phyloP scores from a whole-genome alignment of 2,329 filamentous ascomycete genomes.

The Beauveria sp. region DNA sequence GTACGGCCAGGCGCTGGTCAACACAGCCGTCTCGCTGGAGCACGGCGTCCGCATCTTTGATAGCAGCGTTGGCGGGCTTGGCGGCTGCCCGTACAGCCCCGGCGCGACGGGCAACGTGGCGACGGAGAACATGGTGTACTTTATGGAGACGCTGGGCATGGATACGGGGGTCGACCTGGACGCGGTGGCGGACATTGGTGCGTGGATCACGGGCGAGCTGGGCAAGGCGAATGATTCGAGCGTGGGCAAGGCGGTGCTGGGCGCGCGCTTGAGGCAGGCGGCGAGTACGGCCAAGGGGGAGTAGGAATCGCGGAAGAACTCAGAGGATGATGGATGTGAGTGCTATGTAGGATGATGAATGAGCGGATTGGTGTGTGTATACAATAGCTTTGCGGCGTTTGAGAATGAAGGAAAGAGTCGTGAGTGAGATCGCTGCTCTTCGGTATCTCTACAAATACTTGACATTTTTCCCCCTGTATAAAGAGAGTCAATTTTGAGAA shows the following conservation, averaged over 20 bases:
- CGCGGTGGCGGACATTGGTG: conserved; percentile 58
- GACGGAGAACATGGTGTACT: conserved; percentile 77
- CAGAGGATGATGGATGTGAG: not conserved
- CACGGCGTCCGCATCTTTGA: conserved; percentile 75
- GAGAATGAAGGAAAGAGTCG: not conserved
- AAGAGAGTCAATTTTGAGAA: no score
- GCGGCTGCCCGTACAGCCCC: conserved; percentile 78
- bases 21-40: conserved; percentile 68
- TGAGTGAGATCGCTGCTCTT: not conserved
- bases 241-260: conserved; percentile 58
- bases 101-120: conserved; percentile 82
- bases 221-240: conserved; percentile 56
- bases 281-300: conserved; percentile 18
- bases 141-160: conserved; percentile 65
- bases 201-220: conserved; percentile 62
- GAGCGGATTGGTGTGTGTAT: not conserved
- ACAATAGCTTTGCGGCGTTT: not conserved
- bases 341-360: not conserved
- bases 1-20: conserved; percentile 78
- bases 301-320: not conserved
- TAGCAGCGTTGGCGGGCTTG: conserved; percentile 69
- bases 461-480: no score
- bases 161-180: conserved; percentile 65
- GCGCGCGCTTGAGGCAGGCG: conserved; percentile 31
- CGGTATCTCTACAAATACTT: no score